phyloP scores from a whole-genome alignment of 371 early-diverging fungal genomes.

The Zychaea mexicana region DNA sequence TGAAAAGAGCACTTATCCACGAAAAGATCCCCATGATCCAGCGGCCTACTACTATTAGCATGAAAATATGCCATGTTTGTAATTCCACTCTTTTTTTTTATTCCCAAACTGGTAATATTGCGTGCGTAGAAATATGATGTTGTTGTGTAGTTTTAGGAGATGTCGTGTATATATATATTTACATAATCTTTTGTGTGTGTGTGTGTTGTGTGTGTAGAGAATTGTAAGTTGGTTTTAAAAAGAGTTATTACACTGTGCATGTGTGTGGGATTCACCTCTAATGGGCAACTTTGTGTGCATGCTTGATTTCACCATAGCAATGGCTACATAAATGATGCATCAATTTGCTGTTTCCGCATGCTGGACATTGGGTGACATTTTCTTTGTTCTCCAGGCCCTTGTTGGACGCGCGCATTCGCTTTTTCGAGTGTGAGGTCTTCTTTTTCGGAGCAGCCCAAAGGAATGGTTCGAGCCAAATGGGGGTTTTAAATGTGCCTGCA shows the following conservation, averaged over 20 bases:
- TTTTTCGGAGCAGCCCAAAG: constrained; percentile 86
- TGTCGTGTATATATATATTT: too few relatives aligned
- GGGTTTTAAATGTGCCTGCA: constrained; percentile 34
- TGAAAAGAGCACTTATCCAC: too few relatives aligned
- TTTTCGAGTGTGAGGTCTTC: constrained; percentile 85
- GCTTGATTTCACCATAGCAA: constrained; percentile 73
- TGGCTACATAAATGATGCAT: constrained; percentile 76
- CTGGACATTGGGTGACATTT: constrained; percentile 73
- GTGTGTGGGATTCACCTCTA: not conserved
- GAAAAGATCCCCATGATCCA: too few relatives aligned
- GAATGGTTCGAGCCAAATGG: constrained; percentile 55
- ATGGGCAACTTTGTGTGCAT: constrained; percentile 11
- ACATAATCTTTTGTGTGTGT: too few relatives aligned
- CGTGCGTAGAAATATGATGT: too few relatives aligned
- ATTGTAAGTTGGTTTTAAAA: not conserved
- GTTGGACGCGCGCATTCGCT: constrained; percentile 83
- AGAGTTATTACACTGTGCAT: too few relatives aligned
- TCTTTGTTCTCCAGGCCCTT: constrained; percentile 76
- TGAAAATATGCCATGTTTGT: too few relatives aligned
- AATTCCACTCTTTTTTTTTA: too few relatives aligned
- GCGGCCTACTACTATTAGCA: too few relatives aligned
- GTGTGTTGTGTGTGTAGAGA: not conserved
- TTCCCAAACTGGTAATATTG: too few relatives aligned
- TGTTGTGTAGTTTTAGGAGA: too few relatives aligned
- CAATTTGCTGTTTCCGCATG: constrained; percentile 75